Percentiles rank a stretch among this genome's conserved stretches.
Evolutionary conservation across 108 stramenopile species (phyloP).

Genomic region (Cyclotella distinguenda): DNA sequence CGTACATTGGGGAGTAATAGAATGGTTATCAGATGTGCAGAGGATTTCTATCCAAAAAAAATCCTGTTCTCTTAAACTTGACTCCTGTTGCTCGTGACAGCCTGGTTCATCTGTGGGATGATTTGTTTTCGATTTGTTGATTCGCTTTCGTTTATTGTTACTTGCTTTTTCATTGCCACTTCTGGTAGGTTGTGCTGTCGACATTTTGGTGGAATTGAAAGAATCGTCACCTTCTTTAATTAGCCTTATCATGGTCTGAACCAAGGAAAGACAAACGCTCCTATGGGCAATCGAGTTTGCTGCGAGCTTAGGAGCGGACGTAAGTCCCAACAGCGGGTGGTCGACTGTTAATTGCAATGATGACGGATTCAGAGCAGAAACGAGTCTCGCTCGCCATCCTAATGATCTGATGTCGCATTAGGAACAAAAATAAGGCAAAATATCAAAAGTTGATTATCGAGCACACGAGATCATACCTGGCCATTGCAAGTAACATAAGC

Average conservation of each 20-base stretch:
- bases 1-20: too few relatives aligned
- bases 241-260: slow-evolving; percentile 11
- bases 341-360: slow-evolving; percentile 64
- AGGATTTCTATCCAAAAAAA: slow-evolving; percentile 57
- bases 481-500: slow-evolving; percentile 58
- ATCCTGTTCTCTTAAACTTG: not conserved
- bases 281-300: not conserved
- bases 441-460: too few relatives aligned
- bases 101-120: too few relatives aligned
- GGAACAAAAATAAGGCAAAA: too few relatives aligned
- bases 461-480: too few relatives aligned
- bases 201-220: not conserved
- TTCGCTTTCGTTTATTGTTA: not conserved
- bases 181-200: not conserved
- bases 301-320: not conserved
- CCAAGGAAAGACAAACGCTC: not conserved
- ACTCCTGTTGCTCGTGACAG: not conserved
- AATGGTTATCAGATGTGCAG: too few relatives aligned
- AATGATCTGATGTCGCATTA: slow-evolving; percentile 46
- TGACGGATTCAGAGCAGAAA: slow-evolving; percentile 61
- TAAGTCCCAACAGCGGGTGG: slow-evolving; percentile 60
- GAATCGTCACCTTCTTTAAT: slow-evolving; percentile 13
- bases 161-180: not conserved
- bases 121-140: not conserved
- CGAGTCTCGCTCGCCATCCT: slow-evolving; percentile 79